These are phyloP conservation scores for Ophiostoma pallidulum DNA, from an alignment of 2,329 filamentous ascomycete species.

Conservation along the genomic window DNA sequence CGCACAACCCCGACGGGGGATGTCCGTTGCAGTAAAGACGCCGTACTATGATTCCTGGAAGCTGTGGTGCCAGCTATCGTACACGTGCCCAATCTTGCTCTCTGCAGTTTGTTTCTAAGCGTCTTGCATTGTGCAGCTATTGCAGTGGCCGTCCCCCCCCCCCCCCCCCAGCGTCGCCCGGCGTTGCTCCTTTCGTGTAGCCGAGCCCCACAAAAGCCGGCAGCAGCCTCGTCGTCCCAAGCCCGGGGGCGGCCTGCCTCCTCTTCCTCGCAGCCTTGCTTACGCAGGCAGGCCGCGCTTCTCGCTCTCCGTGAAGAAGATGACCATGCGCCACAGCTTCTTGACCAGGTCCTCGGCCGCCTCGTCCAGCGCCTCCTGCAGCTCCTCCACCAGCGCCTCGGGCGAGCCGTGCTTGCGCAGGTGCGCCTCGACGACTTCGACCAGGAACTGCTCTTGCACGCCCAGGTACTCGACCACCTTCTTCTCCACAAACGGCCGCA, in stretches of 20 bases:
- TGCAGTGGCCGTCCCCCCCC: no score
- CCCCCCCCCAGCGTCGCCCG: no score
- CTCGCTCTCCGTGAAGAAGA: constrained; percentile 94
- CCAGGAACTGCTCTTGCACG: constrained; percentile 89
- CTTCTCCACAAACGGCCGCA: constrained; percentile 92
- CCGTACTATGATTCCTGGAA: no score
- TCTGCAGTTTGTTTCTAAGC: no score
- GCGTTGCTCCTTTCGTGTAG: no score
- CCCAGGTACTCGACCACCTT: constrained; percentile 96
- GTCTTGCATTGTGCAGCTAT: no score
- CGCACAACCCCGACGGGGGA: no score
- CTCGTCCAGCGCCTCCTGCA: constrained; percentile 86
- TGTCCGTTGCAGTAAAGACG: no score
- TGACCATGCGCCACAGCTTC: constrained; percentile 97
- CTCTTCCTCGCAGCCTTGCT: background rate
- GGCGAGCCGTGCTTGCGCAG: constrained; percentile 65
- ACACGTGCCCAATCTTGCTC: no score
- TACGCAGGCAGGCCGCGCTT: constrained; percentile 72
- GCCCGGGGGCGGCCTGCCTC: background rate
- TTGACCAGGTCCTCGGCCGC: constrained; percentile 89
- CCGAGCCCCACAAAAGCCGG: no score
- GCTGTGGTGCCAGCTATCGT: no score
- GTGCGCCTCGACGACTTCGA: constrained; percentile 86
- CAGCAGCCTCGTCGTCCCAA: no score
- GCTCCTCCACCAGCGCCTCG: constrained; percentile 70